These are phyloP conservation scores for Lipomyces orientalis DNA, from an alignment of 805 yeast genomes.

Conservation along the genomic window DNA sequence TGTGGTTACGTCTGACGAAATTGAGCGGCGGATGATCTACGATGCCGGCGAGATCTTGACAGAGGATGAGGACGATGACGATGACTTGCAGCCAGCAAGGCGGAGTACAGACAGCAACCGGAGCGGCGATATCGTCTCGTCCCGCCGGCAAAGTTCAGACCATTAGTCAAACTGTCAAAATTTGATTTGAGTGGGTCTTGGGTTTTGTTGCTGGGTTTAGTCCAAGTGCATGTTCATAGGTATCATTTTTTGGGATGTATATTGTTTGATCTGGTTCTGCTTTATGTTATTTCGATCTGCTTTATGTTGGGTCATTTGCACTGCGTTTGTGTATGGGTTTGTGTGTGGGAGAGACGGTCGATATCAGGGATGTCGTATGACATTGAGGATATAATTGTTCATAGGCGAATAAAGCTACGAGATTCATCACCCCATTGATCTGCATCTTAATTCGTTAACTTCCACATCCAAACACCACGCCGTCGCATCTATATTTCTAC, in stretches of 20 bases:
- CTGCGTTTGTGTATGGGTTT: too few relatives aligned
- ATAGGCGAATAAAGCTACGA: neutral
- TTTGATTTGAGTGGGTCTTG: neutral
- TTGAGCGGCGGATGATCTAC: constrained; percentile 28
- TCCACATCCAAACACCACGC: too few relatives aligned
- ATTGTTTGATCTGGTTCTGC: neutral
- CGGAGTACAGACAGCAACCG: neutral
- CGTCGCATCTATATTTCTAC: too few relatives aligned
- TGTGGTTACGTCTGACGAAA: constrained; percentile 33
- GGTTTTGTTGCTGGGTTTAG: neutral
- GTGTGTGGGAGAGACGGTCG: neutral
- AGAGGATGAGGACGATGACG: constrained; percentile 7
- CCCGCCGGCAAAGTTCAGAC: neutral
- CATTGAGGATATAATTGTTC: neutral
- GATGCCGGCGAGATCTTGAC: constrained; percentile 19
- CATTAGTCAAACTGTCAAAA: neutral
- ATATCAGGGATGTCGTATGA: neutral
- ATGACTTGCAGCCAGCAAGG: neutral
- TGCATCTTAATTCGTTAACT: too few relatives aligned
- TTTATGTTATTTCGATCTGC: neutral
- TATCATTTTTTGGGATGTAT: neutral
- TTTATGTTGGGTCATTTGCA: neutral
- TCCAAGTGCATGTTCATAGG: neutral
- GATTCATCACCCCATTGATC: too few relatives aligned
- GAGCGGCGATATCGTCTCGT: neutral